Evolutionary conservation across 2,329 filamentous ascomycete species (phyloP).

Genomic region (Sporothrix inflata): DNA sequence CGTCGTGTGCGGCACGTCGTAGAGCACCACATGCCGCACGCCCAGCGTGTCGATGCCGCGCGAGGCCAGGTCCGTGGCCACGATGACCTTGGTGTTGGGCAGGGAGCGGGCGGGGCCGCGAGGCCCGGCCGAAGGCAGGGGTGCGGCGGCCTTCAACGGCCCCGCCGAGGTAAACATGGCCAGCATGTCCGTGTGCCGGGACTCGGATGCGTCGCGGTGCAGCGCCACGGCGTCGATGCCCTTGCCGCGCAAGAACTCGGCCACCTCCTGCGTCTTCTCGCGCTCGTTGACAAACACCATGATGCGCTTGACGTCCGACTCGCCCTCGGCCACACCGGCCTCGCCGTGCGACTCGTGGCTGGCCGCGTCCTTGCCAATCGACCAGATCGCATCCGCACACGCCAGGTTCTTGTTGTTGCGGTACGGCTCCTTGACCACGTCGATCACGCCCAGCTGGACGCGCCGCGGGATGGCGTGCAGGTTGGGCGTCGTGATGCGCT

Average conservation of each 20-base stretch:
- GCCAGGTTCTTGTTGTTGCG: conserved; percentile 89
- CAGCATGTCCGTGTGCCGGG: conserved; percentile 76
- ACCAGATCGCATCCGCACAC: conserved; percentile 93
- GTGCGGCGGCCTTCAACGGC: conserved; percentile 45
- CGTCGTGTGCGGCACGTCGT: conserved; percentile 96
- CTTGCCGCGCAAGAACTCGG: conserved; percentile 77
- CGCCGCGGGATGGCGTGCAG: conserved; percentile 93
- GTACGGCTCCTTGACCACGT: conserved; percentile 91
- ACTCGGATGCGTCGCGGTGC: conserved; percentile 79
- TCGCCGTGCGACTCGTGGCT: conserved; percentile 50
- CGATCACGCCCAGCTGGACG: conserved; percentile 90
- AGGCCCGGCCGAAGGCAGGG: no score
- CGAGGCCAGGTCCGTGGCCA: conserved; percentile 91
- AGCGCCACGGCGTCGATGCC: conserved; percentile 87
- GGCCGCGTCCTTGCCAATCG: conserved; percentile 77
- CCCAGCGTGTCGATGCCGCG: conserved; percentile 92
- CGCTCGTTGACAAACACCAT: conserved; percentile 39
- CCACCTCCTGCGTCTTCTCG: conserved; percentile 68
- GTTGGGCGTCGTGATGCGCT: conserved; percentile 89
- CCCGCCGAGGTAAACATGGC: conserved; percentile 68
- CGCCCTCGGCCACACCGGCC: conserved; percentile 52
- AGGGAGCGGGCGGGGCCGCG: no score
- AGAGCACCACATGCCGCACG: conserved; percentile 88
- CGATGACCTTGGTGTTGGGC: conserved; percentile 83
- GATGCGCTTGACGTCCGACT: conserved; percentile 76